These are phyloP conservation scores for Castanea crenata DNA, from an alignment of 306 rosid genomes.

Conservation along the genomic window DNA sequence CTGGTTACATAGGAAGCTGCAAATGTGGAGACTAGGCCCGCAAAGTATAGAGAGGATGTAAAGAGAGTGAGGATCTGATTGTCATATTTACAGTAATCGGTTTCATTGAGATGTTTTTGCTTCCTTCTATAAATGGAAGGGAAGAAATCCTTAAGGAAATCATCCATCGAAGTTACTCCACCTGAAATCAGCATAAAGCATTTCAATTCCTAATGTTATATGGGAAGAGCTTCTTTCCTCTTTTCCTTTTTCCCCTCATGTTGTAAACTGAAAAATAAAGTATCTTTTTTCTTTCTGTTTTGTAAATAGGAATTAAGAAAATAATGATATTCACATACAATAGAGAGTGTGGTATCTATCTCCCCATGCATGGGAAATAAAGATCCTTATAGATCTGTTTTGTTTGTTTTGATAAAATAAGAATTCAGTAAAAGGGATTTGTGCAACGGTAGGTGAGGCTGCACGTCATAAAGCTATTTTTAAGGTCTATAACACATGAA, in stretches of 20 bases:
- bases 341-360: too few species aligned
- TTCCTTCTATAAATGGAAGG: conserved; percentile 68
- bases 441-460: conserved; percentile 15
- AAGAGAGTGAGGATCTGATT: conserved; percentile 84
- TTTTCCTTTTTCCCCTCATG: not conserved
- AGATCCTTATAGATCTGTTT: not conserved
- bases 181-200: conserved; percentile 39
- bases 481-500: not conserved
- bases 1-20: conserved; percentile 78
- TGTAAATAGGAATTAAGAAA: not conserved
- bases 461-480: not conserved
- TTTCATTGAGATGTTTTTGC: conserved; percentile 60
- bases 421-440: not conserved
- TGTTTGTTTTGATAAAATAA: not conserved
- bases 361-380: too few species aligned
- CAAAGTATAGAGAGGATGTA: conserved; percentile 87
- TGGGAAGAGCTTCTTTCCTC: not conserved
- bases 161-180: conserved; percentile 97
- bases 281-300: too few species aligned
- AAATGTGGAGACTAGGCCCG: conserved; percentile 80
- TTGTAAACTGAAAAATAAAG: not conserved
- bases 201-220: not conserved
- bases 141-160: conserved; percentile 71
- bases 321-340: not conserved
- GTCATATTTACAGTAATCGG: conserved; percentile 88